Base-by-base conservation (phyloP, 768 basidiomycete species). In the Polyporus arcularius region DNA sequence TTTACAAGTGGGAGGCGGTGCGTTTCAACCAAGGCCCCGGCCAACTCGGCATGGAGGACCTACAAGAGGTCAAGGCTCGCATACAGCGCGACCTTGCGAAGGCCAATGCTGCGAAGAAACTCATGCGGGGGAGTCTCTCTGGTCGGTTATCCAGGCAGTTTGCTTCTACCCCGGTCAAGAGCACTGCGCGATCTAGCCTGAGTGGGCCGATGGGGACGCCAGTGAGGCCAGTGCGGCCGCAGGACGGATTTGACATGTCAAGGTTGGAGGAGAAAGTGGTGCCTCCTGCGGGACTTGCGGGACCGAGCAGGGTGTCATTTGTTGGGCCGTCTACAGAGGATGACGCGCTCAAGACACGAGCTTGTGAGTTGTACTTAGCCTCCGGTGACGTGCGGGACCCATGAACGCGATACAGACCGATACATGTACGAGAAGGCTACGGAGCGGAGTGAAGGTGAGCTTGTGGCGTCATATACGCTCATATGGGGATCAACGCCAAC, bases 341-440 rank as follows among this genome's bases (percentile, higher is more conserved):
- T 35, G 59, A 58, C 4, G 68, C 71, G 28, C 74, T 68, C 43
- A 82, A 78, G 59, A 77, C 74, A 57, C 81, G 86, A 38, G 77
- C 80, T 39, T 90, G 90, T 90, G 70, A 79, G 86, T 60, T 12
- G 52, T 39, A 26, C 55, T 21, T 16, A 47, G 47, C 40, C 28
- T 38, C 12, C 31, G 14, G 1, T 47, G 14, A 7, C 21, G 18
- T 21, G 9, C 40, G 41, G 15, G 21, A 38, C 40, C 40, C 26
- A 46, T 58, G 11, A 40, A 30, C 87, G 86, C 53, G 35, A 14
- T 32, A 85, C 65, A 92, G 90, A 88, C 80, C 84, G 91, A 31
- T 98, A 98, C 72, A 96, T 96, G 95, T 94, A 91, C 69, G 95
- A 98, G 73, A 94, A 92, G 75, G 80, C 90, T 28, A 85, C 85